Evolutionary conservation across 1,284 basidiomycete genomes (phyloP), one percentile per base, ranked within the genome.

Genomic region (Ceratobasidium sp.): DNA sequence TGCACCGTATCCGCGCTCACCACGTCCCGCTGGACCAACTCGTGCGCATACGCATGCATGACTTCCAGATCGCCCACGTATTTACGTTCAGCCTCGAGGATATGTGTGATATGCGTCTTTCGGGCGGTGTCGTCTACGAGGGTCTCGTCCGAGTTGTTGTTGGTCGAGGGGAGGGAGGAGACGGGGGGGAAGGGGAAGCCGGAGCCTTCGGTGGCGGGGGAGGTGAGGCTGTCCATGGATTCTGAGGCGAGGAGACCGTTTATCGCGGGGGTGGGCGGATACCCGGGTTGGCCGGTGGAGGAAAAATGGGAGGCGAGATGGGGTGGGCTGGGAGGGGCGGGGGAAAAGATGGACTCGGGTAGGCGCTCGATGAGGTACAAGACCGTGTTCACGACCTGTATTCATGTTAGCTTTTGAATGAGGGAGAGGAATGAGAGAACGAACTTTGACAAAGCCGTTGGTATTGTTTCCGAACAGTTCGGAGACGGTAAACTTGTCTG

Each of bases 11-110:
- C 97, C 78, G 74, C 48, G 33, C 33, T 31, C 24, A 73, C 48
- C 3, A 76, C 22, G 22, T 41, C 41, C n/a, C 41, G 41, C 53
- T 47, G 76, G 59, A 75, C 60, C 45, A 62, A 29, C 81, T 33
- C 54, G 11, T 31, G 73, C 89, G 79, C 78, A 94, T 73, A 73
- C 11, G 62, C 95, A 89, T 97, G 96, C 88, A 99, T 92, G 80
- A 97, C 92, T 83, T 99, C 98, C 74, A 99, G 86, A 84, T 99
- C 97, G 83, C 97, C 94, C 19, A 99, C 97, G 83, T 97, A 99
- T 85, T 98, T 98, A 71, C 97, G 91, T 83, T 99, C 98, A 2
- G 95, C 97, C 81, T 96, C 94, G 65, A 98, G 89, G 78, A 97
- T 90, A 83, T 98, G 96, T 78, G 89, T 88, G 73, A 96, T 89